phyloP scores from a whole-genome alignment of 257 asterid species.

The Lycium barbarum region DNA sequence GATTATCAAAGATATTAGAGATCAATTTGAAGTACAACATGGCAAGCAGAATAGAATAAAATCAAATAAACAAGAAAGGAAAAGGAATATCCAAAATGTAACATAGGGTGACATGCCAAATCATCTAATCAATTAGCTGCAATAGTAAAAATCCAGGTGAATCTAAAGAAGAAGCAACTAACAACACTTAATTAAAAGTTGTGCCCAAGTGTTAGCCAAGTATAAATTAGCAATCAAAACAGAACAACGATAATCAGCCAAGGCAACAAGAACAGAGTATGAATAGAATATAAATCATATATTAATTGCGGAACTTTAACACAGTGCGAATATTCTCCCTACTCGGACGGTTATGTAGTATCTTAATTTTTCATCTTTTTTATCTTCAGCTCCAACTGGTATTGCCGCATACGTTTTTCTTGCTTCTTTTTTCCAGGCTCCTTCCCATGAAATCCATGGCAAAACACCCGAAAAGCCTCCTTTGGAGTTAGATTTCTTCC shows the following conservation, averaged over 20 bases:
- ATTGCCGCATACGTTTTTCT: slow-evolving; percentile 86
- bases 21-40: background rate
- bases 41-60: background rate
- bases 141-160: background rate
- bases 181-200: background rate
- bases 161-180: background rate
- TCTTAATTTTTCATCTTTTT: slow-evolving; percentile 90
- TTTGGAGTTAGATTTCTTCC: slow-evolving; percentile 93
- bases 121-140: background rate
- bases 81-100: background rate
- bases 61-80: background rate
- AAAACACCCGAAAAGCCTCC: slow-evolving; percentile 82
- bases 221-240: no score
- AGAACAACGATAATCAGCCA: background rate
- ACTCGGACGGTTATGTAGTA: slow-evolving; percentile 83
- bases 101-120: background rate
- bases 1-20: background rate
- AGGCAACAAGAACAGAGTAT: background rate
- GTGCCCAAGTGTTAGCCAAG: background rate
- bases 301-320: background rate
- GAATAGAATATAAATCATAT: slow-evolving; percentile 2
- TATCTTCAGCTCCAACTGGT: slow-evolving; percentile 79
- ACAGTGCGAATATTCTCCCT: background rate
- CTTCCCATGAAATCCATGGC: slow-evolving; percentile 92
- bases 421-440: slow-evolving; percentile 91